Base-by-base conservation (phyloP, 2,329 filamentous ascomycete genomes). In the Nothophaeocryptopus gaeumannii region DNA sequence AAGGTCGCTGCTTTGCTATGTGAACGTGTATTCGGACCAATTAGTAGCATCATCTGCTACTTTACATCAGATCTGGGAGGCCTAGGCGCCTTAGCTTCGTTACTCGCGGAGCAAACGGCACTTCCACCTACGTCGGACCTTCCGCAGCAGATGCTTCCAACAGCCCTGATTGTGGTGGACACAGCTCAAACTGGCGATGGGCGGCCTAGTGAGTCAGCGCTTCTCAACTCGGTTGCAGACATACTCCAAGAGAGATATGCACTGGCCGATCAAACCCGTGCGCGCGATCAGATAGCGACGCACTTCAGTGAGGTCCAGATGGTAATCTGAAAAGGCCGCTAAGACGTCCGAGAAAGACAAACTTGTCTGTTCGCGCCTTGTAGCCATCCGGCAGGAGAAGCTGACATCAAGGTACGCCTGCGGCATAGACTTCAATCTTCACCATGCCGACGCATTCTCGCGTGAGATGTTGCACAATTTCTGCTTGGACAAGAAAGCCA, bases 51-150 rank as follows among this genome's bases (percentile, higher is more conserved):
- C 2, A 14, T 65, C 7, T 63, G 56, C 39, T 65, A 62, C 39
- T 66, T 66, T 47, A 58, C 62, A 2, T 39, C 54, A 9, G 62
- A 66, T 46, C 39, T 65, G 5, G 54, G 55, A n/a, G 62, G 63
- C 12, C 36, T 62, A 3, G 20, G 39, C 34, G 56, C 51, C 2
- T 47, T 65, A n/a, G 56, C 60, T 36, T 38, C 44, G 9, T 45
- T 63, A 14, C 34, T 66, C 29, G 59, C 59, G 11, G 47, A 56
- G 10, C 57, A 63, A 29, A 42, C n/a, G n/a, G n/a, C n/a, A n/a
- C 53, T 9, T 16, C 49, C 8, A 32, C 36, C 49, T 32, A 10
- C 55, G 12, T 33, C 54, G 14, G 58, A 49, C 9, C 45, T 58
- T 9, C 59, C 55, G 13, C 11, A 31, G 8, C 20, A 50, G 11